Base-by-base conservation (phyloP, 495 filamentous ascomycete species). In the Neurospora sp. region DNA sequence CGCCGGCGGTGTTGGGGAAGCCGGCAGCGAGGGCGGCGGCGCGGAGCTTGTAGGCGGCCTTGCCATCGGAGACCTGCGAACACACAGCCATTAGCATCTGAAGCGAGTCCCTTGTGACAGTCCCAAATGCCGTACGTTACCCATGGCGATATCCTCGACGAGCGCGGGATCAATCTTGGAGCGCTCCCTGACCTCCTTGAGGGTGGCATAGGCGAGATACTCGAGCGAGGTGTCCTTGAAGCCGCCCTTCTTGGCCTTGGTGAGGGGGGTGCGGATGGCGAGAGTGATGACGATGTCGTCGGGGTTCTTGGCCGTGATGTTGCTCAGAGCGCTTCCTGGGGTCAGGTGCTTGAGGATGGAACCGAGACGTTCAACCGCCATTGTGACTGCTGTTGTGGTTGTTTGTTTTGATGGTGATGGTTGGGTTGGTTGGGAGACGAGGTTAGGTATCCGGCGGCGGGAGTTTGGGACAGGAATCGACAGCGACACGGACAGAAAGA, bases 201-300 rank as follows among this genome's bases (percentile, higher is more conserved):
- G 81, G 27, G 97, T 82, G 59, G 92, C 87, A 81, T 92, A 93
- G 72, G 96, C 82, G 31, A 99, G 85, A 81, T 88, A 92, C 81
- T 99, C 96, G 48, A 98, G 86, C n/a, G 88, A 87, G 20, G 94
- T 96, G 81, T 99, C 96, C 86, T 97, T 98, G 85, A 99, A 91
- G 6, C 95, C 93, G 72, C 96, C 96, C 85, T 93, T 93, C 73
- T 79, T 79, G 35, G 86, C 91, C 83, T 96, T 96, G 74, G 91
- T 86, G 71, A 96, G 85, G 0, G 93, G 91, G 9, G 93, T 94
- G 40, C 93, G 90, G 75, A 94, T 82, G 8, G 92, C 91, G 65
- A 92, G 86, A 18, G 93, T 96, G 76, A 99, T 96, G 74, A 99
- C 96, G 20, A 98, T 87, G 87, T 99, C 96, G 82, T 99, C 96